Base-by-base conservation (phyloP, 352 stramenopile genomes). In the Globisporangium camurandrum region DNA sequence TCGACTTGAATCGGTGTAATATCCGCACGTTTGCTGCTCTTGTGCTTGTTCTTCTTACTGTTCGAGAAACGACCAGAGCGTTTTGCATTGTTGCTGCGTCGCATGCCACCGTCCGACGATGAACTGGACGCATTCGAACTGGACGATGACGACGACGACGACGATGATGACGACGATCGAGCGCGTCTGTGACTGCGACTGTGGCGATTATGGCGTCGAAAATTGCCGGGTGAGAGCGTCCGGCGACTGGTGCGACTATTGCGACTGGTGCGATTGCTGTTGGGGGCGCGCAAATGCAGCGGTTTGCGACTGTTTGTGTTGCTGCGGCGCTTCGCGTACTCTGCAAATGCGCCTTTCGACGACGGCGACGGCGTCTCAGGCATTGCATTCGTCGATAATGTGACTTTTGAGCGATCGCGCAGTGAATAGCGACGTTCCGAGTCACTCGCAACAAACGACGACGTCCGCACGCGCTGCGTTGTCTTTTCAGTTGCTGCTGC, bases 1-100 rank as follows among this genome's bases (percentile, higher is more conserved):
- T 96, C 84, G 8, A 96, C 69, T 63, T 91, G 73, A 1, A 96
- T 54, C 3, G 86, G 86, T 6, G 72, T 72, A 19, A 93, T 91
- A 54, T 95, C 86, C 5, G 84, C 83, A 7, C 75, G 71, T 27
- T 62, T 72, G 22, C 64, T 64, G 3, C 64, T 76, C 8, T 23
- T 49, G 26, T 39, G 9, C 30, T 34, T 34, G 8, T 34, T 34
- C 30, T 34, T 39, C 33, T 39, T 39, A 17, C 33, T 14, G 7
- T 2, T 11, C 9, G 62, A 66, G 27, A 72, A 76, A 4, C 63
- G 54, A 30, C 36, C 24, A 14, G 56, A 37, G 30, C 58, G 50
- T 50, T 72, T 14, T 59, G 46, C 51, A 44, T 57, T 54, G n/a
- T 59, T 61, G 17, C 56, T 69, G 12, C 64, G 64, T 46, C 78